Evolutionary conservation across 2,329 filamentous ascomycete species (phyloP).

Genomic region (Diaporthe eres): DNA sequence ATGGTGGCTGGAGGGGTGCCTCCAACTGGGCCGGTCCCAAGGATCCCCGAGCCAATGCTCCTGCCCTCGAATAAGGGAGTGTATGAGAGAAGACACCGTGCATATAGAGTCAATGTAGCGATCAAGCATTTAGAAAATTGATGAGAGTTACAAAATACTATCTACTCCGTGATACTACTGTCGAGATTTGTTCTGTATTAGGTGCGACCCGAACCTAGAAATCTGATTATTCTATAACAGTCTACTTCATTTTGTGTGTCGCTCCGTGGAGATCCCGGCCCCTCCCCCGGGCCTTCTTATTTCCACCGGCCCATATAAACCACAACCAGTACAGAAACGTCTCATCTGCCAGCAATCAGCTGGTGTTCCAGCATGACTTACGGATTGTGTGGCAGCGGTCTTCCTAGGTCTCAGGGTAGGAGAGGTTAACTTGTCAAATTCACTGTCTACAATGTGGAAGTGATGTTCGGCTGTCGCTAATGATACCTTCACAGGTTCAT

Average conservation of each 20-base stretch:
- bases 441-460: too few species aligned
- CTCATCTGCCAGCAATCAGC: too few species aligned
- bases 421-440: too few species aligned
- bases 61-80: background rate
- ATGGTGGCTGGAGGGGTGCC: background rate
- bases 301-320: too few species aligned
- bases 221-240: background rate
- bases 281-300: too few species aligned
- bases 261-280: background rate
- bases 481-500: too few species aligned
- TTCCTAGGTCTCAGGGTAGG: too few species aligned
- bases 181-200: background rate
- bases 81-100: too few species aligned
- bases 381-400: too few species aligned
- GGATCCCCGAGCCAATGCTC: background rate
- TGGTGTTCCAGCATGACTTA: too few species aligned
- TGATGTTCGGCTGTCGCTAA: too few species aligned
- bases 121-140: background rate
- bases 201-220: background rate
- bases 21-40: conserved; percentile 9
- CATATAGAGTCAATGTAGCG: background rate
- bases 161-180: background rate
- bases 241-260: background rate
- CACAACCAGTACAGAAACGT: too few species aligned
- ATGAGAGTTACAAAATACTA: background rate